Percentiles rank a stretch among this genome's conserved stretches.
phyloP scores from a whole-genome alignment of 495 filamentous ascomycete genomes.

The Penicillium maclennaniae region DNA sequence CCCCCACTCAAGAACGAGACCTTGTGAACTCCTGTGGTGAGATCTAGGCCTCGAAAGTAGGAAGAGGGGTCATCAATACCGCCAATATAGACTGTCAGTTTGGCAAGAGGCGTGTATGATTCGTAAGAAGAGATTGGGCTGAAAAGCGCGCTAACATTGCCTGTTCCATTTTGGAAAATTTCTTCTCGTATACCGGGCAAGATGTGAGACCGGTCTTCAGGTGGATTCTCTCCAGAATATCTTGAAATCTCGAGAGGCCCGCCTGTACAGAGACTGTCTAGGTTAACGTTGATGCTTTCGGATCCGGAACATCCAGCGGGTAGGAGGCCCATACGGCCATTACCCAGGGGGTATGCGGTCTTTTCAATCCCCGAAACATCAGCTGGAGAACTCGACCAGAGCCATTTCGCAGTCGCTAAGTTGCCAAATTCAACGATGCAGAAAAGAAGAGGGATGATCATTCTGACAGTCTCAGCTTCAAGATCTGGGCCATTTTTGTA shows the following conservation, averaged over 20 bases:
- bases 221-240: slow-evolving; percentile 47
- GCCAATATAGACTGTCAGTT: slow-evolving; percentile 37
- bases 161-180: slow-evolving; percentile 46
- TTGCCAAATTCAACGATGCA: background rate
- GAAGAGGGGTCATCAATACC: slow-evolving; percentile 19
- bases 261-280: slow-evolving; percentile 45
- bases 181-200: slow-evolving; percentile 38
- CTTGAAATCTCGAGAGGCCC: slow-evolving; percentile 38
- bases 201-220: slow-evolving; percentile 24
- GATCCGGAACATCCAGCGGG: slow-evolving; percentile 32
- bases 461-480: background rate
- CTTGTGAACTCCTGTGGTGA: slow-evolving; percentile 37
- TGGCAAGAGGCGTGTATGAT: slow-evolving; percentile 41
- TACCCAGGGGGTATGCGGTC: slow-evolving; percentile 33
- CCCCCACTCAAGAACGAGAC: background rate
- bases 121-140: slow-evolving; percentile 41
- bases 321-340: slow-evolving; percentile 38
- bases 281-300: slow-evolving; percentile 40
- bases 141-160: slow-evolving; percentile 37
- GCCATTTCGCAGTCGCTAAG: slow-evolving; percentile 1
- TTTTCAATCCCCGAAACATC: slow-evolving; percentile 19
- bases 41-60: slow-evolving; percentile 41
- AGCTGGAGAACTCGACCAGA: slow-evolving; percentile 23
- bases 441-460: background rate
- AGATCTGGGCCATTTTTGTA: background rate